These are phyloP conservation scores for Cardiospermum halicacabum DNA, from an alignment of 345 rosid species.

Conservation along the genomic window DNA sequence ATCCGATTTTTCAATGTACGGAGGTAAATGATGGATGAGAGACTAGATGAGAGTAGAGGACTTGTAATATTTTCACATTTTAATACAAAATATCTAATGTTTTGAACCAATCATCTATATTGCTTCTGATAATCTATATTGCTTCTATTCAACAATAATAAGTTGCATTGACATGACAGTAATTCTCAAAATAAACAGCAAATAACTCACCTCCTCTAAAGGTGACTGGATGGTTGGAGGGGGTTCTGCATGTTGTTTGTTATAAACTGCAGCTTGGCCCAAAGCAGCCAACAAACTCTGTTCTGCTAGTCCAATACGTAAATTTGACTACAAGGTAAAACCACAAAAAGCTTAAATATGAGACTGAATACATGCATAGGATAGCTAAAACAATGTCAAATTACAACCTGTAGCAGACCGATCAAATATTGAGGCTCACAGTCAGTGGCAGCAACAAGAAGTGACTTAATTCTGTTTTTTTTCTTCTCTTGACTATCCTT, in stretches of 20 bases:
- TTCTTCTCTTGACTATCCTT: constrained; percentile 96
- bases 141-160: too few species aligned
- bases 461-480: constrained; percentile 81
- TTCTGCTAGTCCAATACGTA: constrained; percentile 78
- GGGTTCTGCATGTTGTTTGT: constrained; percentile 66
- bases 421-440: constrained; percentile 90
- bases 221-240: constrained; percentile 63
- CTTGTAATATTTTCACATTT: too few species aligned
- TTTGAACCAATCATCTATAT: too few species aligned
- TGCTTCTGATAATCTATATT: too few species aligned
- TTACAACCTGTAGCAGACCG: constrained; percentile 85
- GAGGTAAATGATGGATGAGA: too few species aligned
- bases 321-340: constrained; percentile 46
- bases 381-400: constrained; percentile 11
- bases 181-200: background rate
- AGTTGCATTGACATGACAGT: background rate
- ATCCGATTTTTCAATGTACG: too few species aligned
- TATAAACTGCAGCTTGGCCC: constrained; percentile 85
- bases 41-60: too few species aligned
- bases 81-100: too few species aligned
- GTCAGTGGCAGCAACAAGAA: constrained; percentile 94
- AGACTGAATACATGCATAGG: constrained; percentile 3
- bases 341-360: constrained; percentile 2
- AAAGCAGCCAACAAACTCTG: constrained; percentile 89
- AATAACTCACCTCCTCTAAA: constrained; percentile 70